A percentile compares a stretch with the other conserved stretches of the same genome.
Evolutionary conservation across 495 filamentous ascomycete species (phyloP).

Genomic region (Xylaria scruposa): DNA sequence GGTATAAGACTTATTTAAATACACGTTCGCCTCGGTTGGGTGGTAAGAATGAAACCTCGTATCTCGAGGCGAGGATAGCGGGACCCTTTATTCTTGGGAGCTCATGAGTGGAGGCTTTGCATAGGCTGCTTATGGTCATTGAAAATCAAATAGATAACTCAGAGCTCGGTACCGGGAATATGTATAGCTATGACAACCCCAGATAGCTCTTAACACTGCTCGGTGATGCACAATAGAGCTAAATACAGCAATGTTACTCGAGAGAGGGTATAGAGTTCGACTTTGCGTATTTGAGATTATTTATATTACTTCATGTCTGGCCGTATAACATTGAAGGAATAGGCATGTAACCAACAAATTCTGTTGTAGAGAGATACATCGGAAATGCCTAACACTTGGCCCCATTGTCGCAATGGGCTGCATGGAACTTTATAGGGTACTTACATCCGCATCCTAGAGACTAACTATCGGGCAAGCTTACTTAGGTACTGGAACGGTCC

Average conservation of each 20-base stretch:
- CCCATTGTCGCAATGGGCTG: slow-evolving; percentile 10
- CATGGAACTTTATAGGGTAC: slow-evolving; percentile 9
- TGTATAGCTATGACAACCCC: not conserved
- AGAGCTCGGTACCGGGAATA: not conserved
- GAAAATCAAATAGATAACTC: not conserved
- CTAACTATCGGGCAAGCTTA: not conserved
- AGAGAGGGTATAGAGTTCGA: not conserved
- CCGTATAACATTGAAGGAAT: not conserved
- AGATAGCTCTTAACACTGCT: not conserved
- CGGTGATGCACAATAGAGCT: not conserved
- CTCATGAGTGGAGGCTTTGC: not conserved
- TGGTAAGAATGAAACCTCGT: slow-evolving; percentile 14
- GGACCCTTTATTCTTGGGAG: slow-evolving; percentile 11
- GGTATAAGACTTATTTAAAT: not conserved
- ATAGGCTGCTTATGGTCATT: not conserved
- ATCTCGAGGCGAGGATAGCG: not conserved
- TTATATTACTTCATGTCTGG: not conserved
- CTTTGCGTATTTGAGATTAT: not conserved
- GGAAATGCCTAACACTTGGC: slow-evolving; percentile 15
- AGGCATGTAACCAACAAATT: not conserved
- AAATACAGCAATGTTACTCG: not conserved
- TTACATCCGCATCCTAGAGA: not conserved
- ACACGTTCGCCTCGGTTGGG: slow-evolving; percentile 7
- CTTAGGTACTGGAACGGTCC: not conserved
- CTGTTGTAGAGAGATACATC: not conserved